phyloP scores from a whole-genome alignment of 768 basidiomycete species.

The Nidularia pulvinata region DNA sequence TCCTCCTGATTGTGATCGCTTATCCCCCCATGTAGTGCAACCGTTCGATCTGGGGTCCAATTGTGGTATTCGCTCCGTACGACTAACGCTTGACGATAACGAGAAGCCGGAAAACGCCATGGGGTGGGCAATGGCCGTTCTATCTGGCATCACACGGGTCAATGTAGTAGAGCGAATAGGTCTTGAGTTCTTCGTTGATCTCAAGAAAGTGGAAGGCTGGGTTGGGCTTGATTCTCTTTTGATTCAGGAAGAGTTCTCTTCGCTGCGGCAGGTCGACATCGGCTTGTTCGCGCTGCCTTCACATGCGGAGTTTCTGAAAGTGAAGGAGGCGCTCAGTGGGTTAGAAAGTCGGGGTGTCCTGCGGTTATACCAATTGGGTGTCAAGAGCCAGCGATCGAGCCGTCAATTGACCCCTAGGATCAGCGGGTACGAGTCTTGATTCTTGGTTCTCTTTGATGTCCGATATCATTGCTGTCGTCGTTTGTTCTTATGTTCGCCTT shows the following conservation, averaged over 20 bases:
- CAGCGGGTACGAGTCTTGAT: constrained; percentile 27
- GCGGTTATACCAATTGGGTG: constrained; percentile 36
- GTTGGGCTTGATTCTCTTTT: constrained; percentile 29
- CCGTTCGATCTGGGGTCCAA: constrained; percentile 32
- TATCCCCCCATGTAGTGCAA: constrained; percentile 20
- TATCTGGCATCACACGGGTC: constrained; percentile 20
- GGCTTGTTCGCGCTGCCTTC: constrained; percentile 36
- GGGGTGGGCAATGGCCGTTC: constrained; percentile 30
- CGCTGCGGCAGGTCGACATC: constrained; percentile 32
- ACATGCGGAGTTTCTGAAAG: constrained; percentile 26
- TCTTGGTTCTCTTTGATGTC: background rate
- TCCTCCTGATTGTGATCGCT: constrained; percentile 3
- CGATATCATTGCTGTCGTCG: background rate
- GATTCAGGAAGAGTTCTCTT: constrained; percentile 20
- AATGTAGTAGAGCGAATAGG: constrained; percentile 24
- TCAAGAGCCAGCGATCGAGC: constrained; percentile 35
- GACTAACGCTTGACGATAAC: constrained; percentile 36
- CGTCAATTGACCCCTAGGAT: constrained; percentile 33
- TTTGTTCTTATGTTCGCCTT: background rate
- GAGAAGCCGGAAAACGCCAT: constrained; percentile 25
- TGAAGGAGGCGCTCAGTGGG: constrained; percentile 25
- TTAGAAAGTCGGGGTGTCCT: constrained; percentile 22
- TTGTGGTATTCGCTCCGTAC: constrained; percentile 30
- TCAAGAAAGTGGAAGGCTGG: constrained; percentile 33
- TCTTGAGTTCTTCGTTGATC: constrained; percentile 39